Evolutionary conservation across 148 eudicot species (phyloP).

Genomic region (Spergularia bocconei): DNA sequence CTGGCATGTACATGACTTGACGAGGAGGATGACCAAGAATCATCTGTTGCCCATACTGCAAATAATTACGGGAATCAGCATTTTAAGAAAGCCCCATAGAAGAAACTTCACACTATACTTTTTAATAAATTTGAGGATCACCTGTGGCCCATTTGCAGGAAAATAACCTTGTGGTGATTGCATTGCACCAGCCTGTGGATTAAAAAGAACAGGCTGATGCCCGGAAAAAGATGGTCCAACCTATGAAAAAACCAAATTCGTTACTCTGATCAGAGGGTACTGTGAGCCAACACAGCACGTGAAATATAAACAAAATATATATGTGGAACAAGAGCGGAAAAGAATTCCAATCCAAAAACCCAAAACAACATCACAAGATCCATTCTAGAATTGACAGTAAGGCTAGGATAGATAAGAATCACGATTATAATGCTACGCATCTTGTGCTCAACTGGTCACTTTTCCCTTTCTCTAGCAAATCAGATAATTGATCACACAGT

Average conservation of each 20-base stretch:
- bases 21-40: slow-evolving; percentile 83
- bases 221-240: slow-evolving; percentile 67
- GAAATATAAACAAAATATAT: not conserved
- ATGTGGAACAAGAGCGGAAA: too few relatives aligned
- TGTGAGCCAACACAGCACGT: not conserved
- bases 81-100: not conserved
- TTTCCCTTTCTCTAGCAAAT: too few relatives aligned
- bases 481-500: too few relatives aligned
- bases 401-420: too few relatives aligned
- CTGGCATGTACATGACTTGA: slow-evolving; percentile 83
- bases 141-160: slow-evolving; percentile 89
- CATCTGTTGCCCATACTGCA: slow-evolving; percentile 95
- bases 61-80: slow-evolving; percentile 8
- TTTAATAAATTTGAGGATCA: slow-evolving; percentile 14
- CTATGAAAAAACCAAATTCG: slow-evolving; percentile 31
- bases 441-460: too few relatives aligned
- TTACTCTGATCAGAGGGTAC: slow-evolving; percentile 1
- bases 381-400: too few relatives aligned
- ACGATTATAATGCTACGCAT: too few relatives aligned
- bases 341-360: too few relatives aligned
- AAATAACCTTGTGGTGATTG: slow-evolving; percentile 74
- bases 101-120: not conserved
- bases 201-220: slow-evolving; percentile 72
- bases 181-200: slow-evolving; percentile 67
- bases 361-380: too few relatives aligned